Base-by-base conservation (phyloP, 805 yeast species). In the Starmerella lactis-condensi region DNA sequence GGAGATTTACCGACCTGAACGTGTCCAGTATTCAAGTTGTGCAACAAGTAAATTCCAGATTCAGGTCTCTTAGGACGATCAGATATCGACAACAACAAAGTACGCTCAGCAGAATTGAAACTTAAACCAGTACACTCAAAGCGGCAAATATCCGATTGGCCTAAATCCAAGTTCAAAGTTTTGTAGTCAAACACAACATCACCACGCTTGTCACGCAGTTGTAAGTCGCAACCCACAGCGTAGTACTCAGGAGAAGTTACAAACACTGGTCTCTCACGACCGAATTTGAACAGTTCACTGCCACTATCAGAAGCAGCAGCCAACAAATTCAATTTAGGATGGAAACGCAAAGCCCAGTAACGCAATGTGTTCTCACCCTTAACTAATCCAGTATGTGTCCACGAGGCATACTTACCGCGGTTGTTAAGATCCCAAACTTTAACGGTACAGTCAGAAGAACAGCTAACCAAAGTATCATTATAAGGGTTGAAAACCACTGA, bases 231-330 rank as follows among this genome's bases (percentile, higher is more conserved):
- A 55, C 79, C 81, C 46, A 82, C 70, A 49, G 66, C 85, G 39
- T 67, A 67, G 45, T 89, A 55, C 51, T 77, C 89, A 57, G 64
- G 66, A 21, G 69, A 48, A 2, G 34, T 13, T 4, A 77, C 55
- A 46, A 69, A 67, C n/a, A 94, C 92, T 10, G 98, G 96, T 54
- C 98, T 73, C 62, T 89, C 99, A 53, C 96, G 76, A 54, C 81
- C 94, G 38, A 89, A 65, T 59, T 89, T 89, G 68, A 89, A 91
- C 30, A 89, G 93, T 92, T 83, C 83, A 19, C 82, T 91, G 53
- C 99, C 99, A 11, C 82, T 66, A 56, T 91, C 98, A 57, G 85
- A 96, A 46, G 93, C 85, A 19, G 94, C 75, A 34, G 94, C 98
- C 60, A 89, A 82, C 48, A 89, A 64, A 54, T 89, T 89, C 55